Base-by-base conservation (phyloP, 208 protist species). In the Wallacemonas rigidus region DNA sequence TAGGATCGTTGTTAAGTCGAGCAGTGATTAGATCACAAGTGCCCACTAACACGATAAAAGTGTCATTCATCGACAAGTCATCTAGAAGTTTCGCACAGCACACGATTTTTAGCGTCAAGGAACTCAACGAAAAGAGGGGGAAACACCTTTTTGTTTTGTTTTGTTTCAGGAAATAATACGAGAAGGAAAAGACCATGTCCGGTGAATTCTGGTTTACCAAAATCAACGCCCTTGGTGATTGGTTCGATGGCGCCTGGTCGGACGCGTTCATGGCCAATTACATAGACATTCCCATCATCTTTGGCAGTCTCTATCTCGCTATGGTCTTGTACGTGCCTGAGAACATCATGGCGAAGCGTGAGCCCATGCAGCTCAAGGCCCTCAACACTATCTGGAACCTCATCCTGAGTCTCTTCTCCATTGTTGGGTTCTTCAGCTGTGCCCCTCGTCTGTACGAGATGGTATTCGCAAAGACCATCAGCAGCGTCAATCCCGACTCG, bases 301-400 rank as follows among this genome's bases (percentile, higher is more conserved):
- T 72, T 26, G 75, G 55, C 0, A 67, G 65, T 1, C 47, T 87
- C 1, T 94, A 94, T 74, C 53, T 92, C 5, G 4, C 68, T 0
- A 69, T 84, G 40, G 83, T 88, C 6, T 72, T 82, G 38, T 72
- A 77, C 35, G 74, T 81, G 48, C 72, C 72, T 11, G 11, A 77
- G n/a, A 72, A 48, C 55, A 69, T 83, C 68, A 81, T 83, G 75
- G 74, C 89, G 43, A 38, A 71, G 35, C 86, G 87, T 17, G 55
- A 76, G 9, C 68, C 93, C 15, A 75, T 91, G 54, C 74, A 91
- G 45, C 85, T 95, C 26, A 79, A 82, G 26, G 35, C 69, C n/a
- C 2, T 79, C 7, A 87, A 87, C 73, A 90, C 86, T 53, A 14
- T 90, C 36, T 98, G 94, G 94, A 98, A 98, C 58, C 64, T 93